Evolutionary conservation across 169 alveolate genomes (phyloP).

Genomic region (Cyclospora cayetanensis): DNA sequence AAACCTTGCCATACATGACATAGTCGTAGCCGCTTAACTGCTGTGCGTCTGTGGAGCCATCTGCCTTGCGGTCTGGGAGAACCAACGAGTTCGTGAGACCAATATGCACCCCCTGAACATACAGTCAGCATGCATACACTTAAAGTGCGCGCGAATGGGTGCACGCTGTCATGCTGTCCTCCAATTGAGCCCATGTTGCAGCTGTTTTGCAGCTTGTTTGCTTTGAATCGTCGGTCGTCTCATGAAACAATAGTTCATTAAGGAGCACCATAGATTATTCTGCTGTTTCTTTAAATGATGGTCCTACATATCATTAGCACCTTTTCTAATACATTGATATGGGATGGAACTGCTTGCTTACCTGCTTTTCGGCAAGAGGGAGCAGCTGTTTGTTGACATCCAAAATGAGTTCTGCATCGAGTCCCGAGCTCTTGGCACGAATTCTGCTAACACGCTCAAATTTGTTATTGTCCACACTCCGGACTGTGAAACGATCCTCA

Average conservation of each 20-base stretch:
- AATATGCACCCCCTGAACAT: background rate
- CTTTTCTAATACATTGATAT: background rate
- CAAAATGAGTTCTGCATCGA: conserved; percentile 90
- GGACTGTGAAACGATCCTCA: conserved; percentile 91
- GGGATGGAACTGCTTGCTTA: conserved; percentile 65
- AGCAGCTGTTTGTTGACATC: conserved; percentile 90
- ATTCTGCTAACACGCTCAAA: conserved; percentile 91
- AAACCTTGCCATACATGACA: conserved; percentile 91
- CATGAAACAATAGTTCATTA: too few relatives aligned
- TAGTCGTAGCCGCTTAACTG: conserved; percentile 88
- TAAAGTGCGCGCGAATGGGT: too few relatives aligned
- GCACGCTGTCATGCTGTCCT: too few relatives aligned
- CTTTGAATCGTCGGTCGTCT: too few relatives aligned
- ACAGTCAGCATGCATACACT: too few relatives aligned
- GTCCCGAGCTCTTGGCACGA: conserved; percentile 91
- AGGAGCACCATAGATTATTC: too few relatives aligned
- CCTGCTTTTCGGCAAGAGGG: conserved; percentile 88
- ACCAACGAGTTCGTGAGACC: background rate
- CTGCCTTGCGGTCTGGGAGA: background rate
- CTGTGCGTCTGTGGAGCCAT: conserved; percentile 62
- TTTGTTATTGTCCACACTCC: conserved; percentile 89
- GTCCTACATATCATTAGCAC: too few relatives aligned
- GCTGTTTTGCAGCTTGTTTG: too few relatives aligned
- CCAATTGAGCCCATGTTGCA: too few relatives aligned
- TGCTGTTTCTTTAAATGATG: too few relatives aligned